phyloP scores from a whole-genome alignment of 371 early-diverging fungal genomes.

The Zychaea mexicana region DNA sequence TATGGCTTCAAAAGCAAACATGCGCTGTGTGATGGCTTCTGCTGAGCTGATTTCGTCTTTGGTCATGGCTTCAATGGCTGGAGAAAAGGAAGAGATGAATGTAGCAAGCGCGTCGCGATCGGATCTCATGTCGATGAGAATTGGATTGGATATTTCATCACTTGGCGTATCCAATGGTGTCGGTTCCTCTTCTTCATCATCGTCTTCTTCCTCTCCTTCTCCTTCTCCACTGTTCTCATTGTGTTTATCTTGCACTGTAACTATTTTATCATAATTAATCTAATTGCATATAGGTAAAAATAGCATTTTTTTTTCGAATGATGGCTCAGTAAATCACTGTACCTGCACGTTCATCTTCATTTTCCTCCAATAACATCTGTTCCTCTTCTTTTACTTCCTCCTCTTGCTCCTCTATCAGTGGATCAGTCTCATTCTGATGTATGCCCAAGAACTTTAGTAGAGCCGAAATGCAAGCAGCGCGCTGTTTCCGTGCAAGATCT shows the following conservation, averaged over 20 bases:
- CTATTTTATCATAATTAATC: not conserved
- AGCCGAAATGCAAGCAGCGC: not conserved
- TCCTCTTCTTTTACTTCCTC: not conserved
- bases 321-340: no score
- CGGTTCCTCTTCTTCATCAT: not conserved
- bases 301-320: no score
- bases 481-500: not conserved
- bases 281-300: no score
- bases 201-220: not conserved
- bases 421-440: not conserved
- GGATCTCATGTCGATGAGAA: not conserved
- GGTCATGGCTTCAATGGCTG: not conserved
- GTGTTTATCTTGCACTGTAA: not conserved
- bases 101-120: not conserved
- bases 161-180: not conserved
- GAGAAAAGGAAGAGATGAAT: not conserved
- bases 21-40: not conserved
- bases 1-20: slow-evolving; percentile 1
- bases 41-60: not conserved
- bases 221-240: not conserved
- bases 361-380: no score
- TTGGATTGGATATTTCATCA: not conserved
- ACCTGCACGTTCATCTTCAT: not conserved
- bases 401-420: not conserved
- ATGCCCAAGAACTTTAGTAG: not conserved